Conservation (phyloP, 257 asterid genomes). For the Solanum arcanum region DNA sequence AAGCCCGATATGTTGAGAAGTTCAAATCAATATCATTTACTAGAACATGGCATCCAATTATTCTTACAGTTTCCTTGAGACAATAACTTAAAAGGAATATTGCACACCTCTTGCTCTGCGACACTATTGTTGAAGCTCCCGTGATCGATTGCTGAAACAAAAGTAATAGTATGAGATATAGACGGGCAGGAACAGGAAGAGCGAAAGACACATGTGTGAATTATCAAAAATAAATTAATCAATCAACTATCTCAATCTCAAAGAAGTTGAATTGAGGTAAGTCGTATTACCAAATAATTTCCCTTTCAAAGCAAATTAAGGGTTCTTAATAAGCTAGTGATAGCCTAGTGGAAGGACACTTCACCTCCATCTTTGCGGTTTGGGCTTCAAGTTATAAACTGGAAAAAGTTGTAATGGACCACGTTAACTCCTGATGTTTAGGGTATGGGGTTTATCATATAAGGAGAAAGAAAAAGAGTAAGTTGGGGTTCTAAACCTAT, state of each 20-base stretch:
- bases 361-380: neutral
- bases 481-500: neutral
- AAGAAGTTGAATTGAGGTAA: neutral
- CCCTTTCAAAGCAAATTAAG: neutral
- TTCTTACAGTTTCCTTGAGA: neutral
- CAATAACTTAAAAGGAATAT: neutral
- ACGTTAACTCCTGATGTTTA: neutral
- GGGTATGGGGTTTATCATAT: neutral
- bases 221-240: neutral
- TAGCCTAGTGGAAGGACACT: neutral
- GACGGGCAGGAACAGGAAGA: neutral
- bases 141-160: constrained; percentile 46
- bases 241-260: neutral
- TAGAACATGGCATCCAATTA: neutral
- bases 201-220: neutral
- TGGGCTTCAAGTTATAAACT: neutral
- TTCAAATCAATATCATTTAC: neutral
- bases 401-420: neutral
- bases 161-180: neutral
- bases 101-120: constrained; percentile 53
- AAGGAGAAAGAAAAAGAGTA: neutral
- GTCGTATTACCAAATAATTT: neutral
- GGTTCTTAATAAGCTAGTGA: neutral
- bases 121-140: constrained; percentile 85
- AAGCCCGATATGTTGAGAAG: neutral